A percentile compares a stretch with the other conserved stretches of the same genome.
Conservation (phyloP, 208 protist genomes). For the Leishmania guyanensis region DNA sequence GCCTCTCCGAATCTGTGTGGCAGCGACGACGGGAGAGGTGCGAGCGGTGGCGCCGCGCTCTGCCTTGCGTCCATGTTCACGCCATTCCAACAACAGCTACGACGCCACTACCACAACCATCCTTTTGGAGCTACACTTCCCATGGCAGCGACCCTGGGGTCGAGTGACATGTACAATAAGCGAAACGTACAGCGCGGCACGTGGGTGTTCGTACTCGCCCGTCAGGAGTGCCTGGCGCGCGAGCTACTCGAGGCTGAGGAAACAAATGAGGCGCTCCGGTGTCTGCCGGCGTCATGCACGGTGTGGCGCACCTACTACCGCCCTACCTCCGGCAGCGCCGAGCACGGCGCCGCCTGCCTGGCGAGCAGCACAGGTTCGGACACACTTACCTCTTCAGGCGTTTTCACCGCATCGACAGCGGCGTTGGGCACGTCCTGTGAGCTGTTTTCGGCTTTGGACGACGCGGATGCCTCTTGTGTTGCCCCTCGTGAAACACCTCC, state of each 20-base stretch:
- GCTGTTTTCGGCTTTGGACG: background rate
- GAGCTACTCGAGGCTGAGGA: constrained; percentile 46
- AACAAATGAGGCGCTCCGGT: constrained; percentile 37
- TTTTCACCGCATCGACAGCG: background rate
- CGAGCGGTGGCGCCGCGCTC: background rate
- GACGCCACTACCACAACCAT: background rate
- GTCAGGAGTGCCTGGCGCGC: constrained; percentile 64
- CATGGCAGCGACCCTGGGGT: background rate
- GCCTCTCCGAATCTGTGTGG: too few relatives aligned
- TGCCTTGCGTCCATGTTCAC: background rate
- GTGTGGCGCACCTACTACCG: constrained; percentile 14
- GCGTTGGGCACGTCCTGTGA: background rate
- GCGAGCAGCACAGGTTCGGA: background rate
- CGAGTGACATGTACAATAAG: background rate
- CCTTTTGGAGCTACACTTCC: background rate
- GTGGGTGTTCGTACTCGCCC: constrained; percentile 26
- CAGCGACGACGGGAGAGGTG: background rate
- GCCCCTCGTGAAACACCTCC: too few relatives aligned
- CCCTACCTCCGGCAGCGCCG: background rate
- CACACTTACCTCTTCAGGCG: background rate
- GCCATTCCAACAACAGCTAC: background rate
- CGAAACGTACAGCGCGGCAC: constrained; percentile 31
- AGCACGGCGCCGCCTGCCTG: background rate
- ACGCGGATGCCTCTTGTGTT: background rate
- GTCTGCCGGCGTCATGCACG: constrained; percentile 31